Percentiles rank a stretch among this genome's conserved stretches.
Evolutionary conservation across 106 monocot genomes (phyloP).

Genomic region (Chionographis japonica): DNA sequence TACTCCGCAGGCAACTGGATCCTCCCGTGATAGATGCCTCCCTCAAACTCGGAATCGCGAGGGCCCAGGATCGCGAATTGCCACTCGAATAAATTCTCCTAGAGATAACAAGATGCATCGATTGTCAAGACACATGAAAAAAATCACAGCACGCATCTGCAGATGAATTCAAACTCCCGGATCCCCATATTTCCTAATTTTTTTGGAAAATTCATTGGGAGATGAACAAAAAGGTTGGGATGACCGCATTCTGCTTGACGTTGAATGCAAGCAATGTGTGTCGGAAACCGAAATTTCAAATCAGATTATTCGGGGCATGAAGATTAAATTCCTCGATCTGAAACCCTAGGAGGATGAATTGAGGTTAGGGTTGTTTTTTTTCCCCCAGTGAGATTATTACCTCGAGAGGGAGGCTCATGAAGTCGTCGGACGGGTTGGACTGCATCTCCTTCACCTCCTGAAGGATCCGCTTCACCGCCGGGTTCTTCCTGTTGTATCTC

Average conservation of each 20-base stretch:
- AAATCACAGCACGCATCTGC: too few relatives aligned
- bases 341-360: background rate
- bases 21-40: conserved; percentile 93
- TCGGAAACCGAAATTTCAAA: too few relatives aligned
- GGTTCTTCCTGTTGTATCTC: conserved; percentile 84
- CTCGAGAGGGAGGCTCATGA: conserved; percentile 93
- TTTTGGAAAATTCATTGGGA: too few relatives aligned
- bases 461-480: conserved; percentile 95
- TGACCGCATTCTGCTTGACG: too few relatives aligned
- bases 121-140: too few relatives aligned
- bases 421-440: conserved; percentile 86
- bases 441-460: conserved; percentile 99
- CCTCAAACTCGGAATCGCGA: conserved; percentile 86
- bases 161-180: too few relatives aligned
- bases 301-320: too few relatives aligned
- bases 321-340: too few relatives aligned
- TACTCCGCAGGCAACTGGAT: conserved; percentile 92
- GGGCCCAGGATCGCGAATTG: conserved; percentile 92
- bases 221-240: too few relatives aligned
- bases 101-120: background rate
- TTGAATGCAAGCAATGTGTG: too few relatives aligned
- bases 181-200: too few relatives aligned
- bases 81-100: conserved; percentile 99
- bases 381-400: conserved; percentile 10
- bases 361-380: background rate